A percentile compares a stretch with the other conserved stretches of the same genome.
Conservation (phyloP, 331 rosid species). For the Dryas integrifolia region DNA sequence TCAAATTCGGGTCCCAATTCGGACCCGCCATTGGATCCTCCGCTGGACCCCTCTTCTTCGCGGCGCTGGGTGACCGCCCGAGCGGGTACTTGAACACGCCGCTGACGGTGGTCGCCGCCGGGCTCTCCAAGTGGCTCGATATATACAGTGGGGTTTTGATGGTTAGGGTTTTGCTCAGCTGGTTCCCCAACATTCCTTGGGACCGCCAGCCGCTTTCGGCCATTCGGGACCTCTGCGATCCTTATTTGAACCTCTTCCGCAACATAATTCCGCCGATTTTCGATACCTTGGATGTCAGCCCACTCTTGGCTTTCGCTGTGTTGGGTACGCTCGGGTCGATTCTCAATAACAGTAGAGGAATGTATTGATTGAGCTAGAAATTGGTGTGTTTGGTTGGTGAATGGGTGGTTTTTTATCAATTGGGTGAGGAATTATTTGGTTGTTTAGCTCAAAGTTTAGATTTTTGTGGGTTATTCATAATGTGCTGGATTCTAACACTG, state of each 20-base stretch:
- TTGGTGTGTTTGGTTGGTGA: background rate
- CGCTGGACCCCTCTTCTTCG: constrained; percentile 56
- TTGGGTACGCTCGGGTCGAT: constrained; percentile 53
- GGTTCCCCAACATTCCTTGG: constrained; percentile 99
- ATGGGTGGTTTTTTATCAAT: background rate
- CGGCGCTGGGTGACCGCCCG: constrained; percentile 43
- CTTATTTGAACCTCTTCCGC: constrained; percentile 55
- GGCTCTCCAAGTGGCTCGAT: constrained; percentile 85
- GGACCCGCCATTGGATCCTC: constrained; percentile 10
- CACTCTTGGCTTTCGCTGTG: constrained; percentile 58
- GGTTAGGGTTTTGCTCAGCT: constrained; percentile 93
- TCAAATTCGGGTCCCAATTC: background rate
- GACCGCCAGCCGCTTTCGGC: constrained; percentile 69
- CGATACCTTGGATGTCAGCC: constrained; percentile 57
- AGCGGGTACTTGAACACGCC: constrained; percentile 71
- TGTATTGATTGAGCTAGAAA: constrained; percentile 22
- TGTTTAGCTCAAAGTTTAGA: background rate
- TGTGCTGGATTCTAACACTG: background rate
- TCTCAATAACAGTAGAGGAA: constrained; percentile 33
- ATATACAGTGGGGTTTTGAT: constrained; percentile 90
- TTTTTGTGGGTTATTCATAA: background rate
- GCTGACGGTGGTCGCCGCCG: constrained; percentile 91
- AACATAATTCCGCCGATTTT: constrained; percentile 59
- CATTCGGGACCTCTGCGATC: constrained; percentile 58
- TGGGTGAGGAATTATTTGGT: constrained; percentile 5